Evolutionary conservation across 305 asterid species (phyloP), one percentile per base, ranked within the genome.

Genomic region (Petunia hybrid): DNA sequence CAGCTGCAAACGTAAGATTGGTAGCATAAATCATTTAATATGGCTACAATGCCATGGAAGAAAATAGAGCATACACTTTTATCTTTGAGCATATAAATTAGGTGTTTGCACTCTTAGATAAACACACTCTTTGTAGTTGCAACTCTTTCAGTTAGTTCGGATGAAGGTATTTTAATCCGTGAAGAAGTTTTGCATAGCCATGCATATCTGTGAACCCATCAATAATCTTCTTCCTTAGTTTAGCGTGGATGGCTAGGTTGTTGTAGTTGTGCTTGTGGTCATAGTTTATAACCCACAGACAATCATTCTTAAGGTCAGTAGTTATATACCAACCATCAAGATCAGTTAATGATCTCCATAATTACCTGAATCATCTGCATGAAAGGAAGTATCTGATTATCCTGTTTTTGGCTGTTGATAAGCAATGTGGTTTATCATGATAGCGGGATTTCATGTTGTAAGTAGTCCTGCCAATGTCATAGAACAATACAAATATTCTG

Each of bases 1-100:
- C 8, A 8, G 51, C 65, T 74, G 53, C 38, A 74, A 74, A 13
- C n/a, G 8, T 55, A 53, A 8, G n/a, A 53, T 22, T 53, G n/a
- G 6, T 14, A 36, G 8, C 13, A 14, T 14, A 41, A 14, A 74
- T 7, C 48, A 74, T 74, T 53, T 38, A 53, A 73, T 22, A 74
- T 74, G 64, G 38, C 4, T 48, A 51, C 46, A 51, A 73, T 7
- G 36, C 48, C 35, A 74, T 53, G 64, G 78, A 74, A 74, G 78
- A 36, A 51, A 2, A 51, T 74, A 13, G 14, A 53, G 64, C 64
- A 53, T 74, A 63, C 48, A 14, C 16, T 53, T 51, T 36, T 74
- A 36, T 74, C 14, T 53, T 74, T 53, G 38, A 5, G 14, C 78
- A 51, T 53, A 51, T 74, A 53, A 6, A 51, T 73, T 51, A 48